Conservation (phyloP, 257 asterid genomes). For the Capsicum baccatum region DNA sequence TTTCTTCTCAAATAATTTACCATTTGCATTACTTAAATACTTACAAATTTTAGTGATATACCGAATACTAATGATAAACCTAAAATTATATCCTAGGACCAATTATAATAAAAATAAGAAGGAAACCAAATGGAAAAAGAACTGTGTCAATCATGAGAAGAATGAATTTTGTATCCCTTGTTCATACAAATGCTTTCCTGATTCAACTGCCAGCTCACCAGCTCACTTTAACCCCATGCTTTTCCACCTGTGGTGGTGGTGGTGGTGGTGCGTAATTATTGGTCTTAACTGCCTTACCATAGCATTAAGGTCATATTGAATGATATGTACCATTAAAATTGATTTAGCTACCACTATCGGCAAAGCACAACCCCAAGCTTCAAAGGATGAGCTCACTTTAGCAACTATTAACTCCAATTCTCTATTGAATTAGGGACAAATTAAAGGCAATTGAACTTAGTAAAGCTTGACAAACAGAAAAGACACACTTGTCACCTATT, state of each 20-base stretch:
- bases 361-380: not conserved
- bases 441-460: not conserved
- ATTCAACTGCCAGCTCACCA: not conserved
- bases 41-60: not conserved
- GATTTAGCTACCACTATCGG: constrained; percentile 2
- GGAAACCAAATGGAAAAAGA: not conserved
- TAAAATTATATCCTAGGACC: constrained; percentile 13
- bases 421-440: not conserved
- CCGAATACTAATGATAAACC: not conserved
- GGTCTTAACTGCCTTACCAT: not conserved
- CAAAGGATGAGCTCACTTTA: not conserved
- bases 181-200: not conserved
- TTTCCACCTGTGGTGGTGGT: not conserved
- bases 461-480: not conserved
- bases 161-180: not conserved
- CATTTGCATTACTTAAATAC: not conserved
- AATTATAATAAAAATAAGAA: not conserved
- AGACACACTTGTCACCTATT: too few species aligned
- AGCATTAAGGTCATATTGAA: not conserved
- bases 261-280: too few species aligned
- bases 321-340: not conserved
- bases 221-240: not conserved
- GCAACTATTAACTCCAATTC: not conserved
- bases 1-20: not conserved
- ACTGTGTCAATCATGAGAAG: not conserved